Base-by-base conservation (phyloP, 768 basidiomycete species). In the Lenzites betulinus region DNA sequence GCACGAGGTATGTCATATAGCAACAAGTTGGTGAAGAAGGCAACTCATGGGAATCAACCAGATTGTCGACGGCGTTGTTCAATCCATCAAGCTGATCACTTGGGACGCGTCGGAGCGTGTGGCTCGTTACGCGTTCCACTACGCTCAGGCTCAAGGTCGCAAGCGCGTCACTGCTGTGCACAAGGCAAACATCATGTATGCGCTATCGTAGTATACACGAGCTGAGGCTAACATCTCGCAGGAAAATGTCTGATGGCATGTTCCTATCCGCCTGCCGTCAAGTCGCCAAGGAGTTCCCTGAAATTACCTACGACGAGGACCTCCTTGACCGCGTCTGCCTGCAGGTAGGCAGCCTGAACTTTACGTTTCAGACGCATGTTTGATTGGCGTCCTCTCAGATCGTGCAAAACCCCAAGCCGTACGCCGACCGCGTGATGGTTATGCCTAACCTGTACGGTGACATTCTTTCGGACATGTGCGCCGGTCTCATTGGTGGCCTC, bases 211-310 rank as follows among this genome's bases (percentile, higher is more conserved):
- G 16, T 13, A 5, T 23, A 25, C 23, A 13, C 28, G 12, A 39
- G 59, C 25, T 36, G 30, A 38, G 36, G 44, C 44, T 25, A 28
- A 52, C 26, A 1, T 7, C 43, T 49, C 52, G 28, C 70, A 97
- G 95, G 95, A 98, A 98, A 88, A 94, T 98, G 91, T 98, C 96
- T 20, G 97, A 99, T 74, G 97, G 97, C 62, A 97, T 98, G 95
- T 99, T 99, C 83, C 80, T 99, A 76, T 90, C 93, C 41, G 97
- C 97, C 23, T 98, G 97, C 76, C 89, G 97, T 56, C 89, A 93
- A 67, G 93, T 99, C 41, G 89, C 96, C 6, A 95, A 96, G 73
- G 95, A 93, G 57, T 99, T 89, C 83, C 97, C 97, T 20, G 86
- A 89, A 61, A 85, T 99, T 69, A 80, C 83, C 42, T 99, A 98